Evolutionary conservation across 1,139 yeast genomes (phyloP).

Genomic region (Yamadazyma songkhlaensis): DNA sequence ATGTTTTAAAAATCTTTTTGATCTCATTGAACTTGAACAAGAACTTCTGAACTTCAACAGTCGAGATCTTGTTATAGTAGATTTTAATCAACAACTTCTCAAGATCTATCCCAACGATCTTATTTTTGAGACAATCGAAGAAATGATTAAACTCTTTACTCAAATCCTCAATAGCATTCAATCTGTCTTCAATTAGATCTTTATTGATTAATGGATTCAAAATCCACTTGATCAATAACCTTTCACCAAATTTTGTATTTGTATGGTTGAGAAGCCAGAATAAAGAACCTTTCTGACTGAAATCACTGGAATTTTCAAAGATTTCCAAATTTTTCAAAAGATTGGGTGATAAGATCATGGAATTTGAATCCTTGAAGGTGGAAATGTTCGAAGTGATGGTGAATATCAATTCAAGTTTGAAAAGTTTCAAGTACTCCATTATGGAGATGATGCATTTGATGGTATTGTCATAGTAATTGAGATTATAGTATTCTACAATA

Average conservation of each 20-base stretch:
- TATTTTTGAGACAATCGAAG: conserved; percentile 49
- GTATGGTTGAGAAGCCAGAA: conserved; percentile 82
- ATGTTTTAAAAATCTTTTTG: conserved; percentile 22
- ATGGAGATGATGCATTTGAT: conserved; percentile 49
- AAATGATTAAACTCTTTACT: conserved; percentile 41
- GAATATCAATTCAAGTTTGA: conserved; percentile 58
- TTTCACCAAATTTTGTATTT: conserved; percentile 68
- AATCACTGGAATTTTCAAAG: conserved; percentile 61
- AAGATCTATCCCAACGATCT: conserved; percentile 50
- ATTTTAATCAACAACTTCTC: conserved; percentile 65
- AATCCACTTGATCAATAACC: conserved; percentile 71
- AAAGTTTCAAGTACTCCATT: conserved; percentile 56
- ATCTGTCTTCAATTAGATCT: conserved; percentile 53
- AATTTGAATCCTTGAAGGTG: conserved; percentile 47
- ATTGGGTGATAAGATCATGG: conserved; percentile 68
- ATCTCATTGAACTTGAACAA: conserved; percentile 50
- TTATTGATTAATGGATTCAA: conserved; percentile 62
- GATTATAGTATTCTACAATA: conserved; percentile 23
- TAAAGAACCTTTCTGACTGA: conserved; percentile 61
- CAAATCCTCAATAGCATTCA: conserved; percentile 64
- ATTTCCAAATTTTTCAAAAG: conserved; percentile 73
- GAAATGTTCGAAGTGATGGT: conserved; percentile 44
- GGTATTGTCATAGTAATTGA: conserved; percentile 21
- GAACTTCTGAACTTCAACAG: conserved; percentile 65
- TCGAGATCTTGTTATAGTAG: conserved; percentile 59